These are phyloP conservation scores for Boletellus emodensis DNA, from an alignment of 768 basidiomycete genomes.

Conservation along the genomic window DNA sequence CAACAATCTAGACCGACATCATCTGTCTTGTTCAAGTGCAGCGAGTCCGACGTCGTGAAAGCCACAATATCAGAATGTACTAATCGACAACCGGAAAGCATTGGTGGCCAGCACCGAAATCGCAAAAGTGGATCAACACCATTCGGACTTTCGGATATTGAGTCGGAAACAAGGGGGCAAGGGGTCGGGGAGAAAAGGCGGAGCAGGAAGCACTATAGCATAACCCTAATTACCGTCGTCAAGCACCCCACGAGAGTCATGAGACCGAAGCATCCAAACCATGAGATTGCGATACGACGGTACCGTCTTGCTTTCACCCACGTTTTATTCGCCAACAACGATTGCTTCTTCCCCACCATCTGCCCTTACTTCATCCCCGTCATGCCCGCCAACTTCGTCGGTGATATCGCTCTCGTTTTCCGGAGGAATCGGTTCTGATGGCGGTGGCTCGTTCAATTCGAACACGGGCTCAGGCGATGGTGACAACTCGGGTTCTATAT, in stretches of 20 bases:
- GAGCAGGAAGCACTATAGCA: slow-evolving; percentile 7
- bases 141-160: no score
- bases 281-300: slow-evolving; percentile 18
- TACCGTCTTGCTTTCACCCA: slow-evolving; percentile 10
- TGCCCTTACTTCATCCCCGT: slow-evolving; percentile 16
- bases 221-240: slow-evolving; percentile 5
- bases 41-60: no score
- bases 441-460: slow-evolving; percentile 29
- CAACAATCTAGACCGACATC: no score
- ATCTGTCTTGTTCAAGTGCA: no score
- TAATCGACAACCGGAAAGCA: no score
- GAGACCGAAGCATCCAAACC: not conserved
- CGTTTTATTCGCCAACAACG: slow-evolving; percentile 3
- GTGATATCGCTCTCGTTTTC: slow-evolving; percentile 35
- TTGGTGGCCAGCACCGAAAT: not conserved
- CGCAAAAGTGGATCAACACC: no score
- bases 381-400: slow-evolving; percentile 25
- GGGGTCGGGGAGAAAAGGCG: slow-evolving; percentile 15
- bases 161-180: not conserved
- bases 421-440: slow-evolving; percentile 31
- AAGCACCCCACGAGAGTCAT: slow-evolving; percentile 8
- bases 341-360: slow-evolving; percentile 15
- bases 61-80: no score
- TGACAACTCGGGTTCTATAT: slow-evolving; percentile 6
- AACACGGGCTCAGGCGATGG: slow-evolving; percentile 10